Evolutionary conservation across 352 stramenopile genomes (phyloP).

Genomic region (Pythium monospermum): DNA sequence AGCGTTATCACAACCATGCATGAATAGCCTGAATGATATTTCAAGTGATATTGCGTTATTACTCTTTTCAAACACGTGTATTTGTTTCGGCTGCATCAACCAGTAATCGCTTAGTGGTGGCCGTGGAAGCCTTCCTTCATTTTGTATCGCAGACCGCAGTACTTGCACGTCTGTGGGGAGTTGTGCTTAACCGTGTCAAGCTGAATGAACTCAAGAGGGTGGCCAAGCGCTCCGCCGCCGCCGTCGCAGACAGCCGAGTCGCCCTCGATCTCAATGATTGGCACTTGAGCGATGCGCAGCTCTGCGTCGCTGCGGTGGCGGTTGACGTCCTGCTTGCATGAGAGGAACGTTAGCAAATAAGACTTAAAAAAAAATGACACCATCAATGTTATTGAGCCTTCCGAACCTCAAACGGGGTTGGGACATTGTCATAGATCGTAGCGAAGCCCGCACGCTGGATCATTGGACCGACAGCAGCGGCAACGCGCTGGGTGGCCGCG

Average conservation of each 20-base stretch:
- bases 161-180: constrained; percentile 85
- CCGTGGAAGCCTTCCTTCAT: constrained; percentile 71
- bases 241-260: constrained; percentile 93
- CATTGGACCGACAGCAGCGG: neutral
- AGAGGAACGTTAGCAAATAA: too few relatives aligned
- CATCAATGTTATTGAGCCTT: constrained; percentile 5
- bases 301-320: constrained; percentile 88
- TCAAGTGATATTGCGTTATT: neutral
- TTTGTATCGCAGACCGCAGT: constrained; percentile 91
- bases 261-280: constrained; percentile 89
- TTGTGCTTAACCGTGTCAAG: constrained; percentile 82
- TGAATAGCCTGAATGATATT: neutral
- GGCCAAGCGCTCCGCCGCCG: constrained; percentile 93
- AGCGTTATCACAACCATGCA: neutral
- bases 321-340: constrained; percentile 67
- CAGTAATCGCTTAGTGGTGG: constrained; percentile 25
- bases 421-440: constrained; percentile 69
- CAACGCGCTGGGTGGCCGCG: constrained; percentile 11
- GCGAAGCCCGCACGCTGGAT: constrained; percentile 41
- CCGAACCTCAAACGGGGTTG: constrained; percentile 59
- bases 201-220: constrained; percentile 96
- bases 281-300: constrained; percentile 80
- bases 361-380: too few relatives aligned
- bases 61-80: neutral
- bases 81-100: neutral